Evolutionary conservation across 768 basidiomycete species (phyloP), one percentile per base, ranked within the genome.

Genomic region (Dacryopinax primogenitus): DNA sequence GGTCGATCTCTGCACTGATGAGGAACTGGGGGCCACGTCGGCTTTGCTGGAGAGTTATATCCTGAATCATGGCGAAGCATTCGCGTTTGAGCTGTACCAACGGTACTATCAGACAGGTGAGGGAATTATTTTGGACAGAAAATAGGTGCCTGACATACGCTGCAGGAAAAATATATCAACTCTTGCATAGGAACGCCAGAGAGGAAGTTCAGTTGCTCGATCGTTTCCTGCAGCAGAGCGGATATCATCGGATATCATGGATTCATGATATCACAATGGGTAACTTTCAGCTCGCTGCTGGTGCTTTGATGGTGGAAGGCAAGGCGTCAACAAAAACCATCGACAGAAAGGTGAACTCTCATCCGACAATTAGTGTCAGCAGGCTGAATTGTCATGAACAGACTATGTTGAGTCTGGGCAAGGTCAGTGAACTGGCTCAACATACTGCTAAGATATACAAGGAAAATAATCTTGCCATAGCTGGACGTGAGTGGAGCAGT

Each of bases 51-150:
- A 86, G 70, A 72, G 74, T 3, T 96, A 92, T 74, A 83, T 93
- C 65, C 81, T 87, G 47, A 81, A 79, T 70, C 95, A 87, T 75
- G 83, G 86, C 62, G 85, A 91, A 34, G 84, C 83, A 13, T 98
- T 97, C 68, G 87, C 92, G 0, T 84, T 81, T n/a, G 86, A 91
- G 71, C 79, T 96, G n/a, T 94, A 90, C 71, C 83, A 84, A 71
- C 96, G 89, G 89, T 95, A 91, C 73, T 88, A 95, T 62, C 88
- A 92, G 69, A 86, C 93, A 68, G 90, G 91, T 88, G 65, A 45
- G 81, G 72, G 21, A 26, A 18, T 16, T 58, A 51, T 26, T n/a
- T n/a, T 12, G 4, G 13, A 35, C 9, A 26, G 63, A 18, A 18
- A 3, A 23, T 6, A 15, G 6, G 23, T 3, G 6, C 7, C 30